Conservation (phyloP, 208 protist genomes). For the Trypanosoma cruzi region DNA sequence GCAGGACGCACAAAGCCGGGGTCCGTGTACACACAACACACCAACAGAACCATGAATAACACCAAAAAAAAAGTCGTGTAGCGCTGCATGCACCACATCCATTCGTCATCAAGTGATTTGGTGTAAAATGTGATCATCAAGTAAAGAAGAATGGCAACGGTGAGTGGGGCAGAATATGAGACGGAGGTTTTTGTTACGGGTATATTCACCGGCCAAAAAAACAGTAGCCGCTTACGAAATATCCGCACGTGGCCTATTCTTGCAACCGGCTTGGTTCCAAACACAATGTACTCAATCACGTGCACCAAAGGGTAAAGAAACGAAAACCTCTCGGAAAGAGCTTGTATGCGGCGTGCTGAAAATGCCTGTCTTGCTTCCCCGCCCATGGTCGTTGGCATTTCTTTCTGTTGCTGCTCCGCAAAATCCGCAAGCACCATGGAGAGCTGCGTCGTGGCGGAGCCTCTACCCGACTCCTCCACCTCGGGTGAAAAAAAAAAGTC, state of each 20-base stretch:
- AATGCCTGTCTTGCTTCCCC: slow-evolving; percentile 72
- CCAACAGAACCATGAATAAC: slow-evolving; percentile 48
- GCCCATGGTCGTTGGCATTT: slow-evolving; percentile 60
- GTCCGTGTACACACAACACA: slow-evolving; percentile 67
- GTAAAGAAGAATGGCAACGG: slow-evolving; percentile 34
- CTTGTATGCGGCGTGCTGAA: slow-evolving; percentile 58
- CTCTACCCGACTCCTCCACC: slow-evolving; percentile 58
- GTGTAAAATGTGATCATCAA: slow-evolving; percentile 39
- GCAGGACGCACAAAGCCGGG: slow-evolving; percentile 80
- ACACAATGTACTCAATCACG: slow-evolving; percentile 71
- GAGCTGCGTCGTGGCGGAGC: slow-evolving; percentile 64
- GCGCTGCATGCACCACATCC: slow-evolving; percentile 34
- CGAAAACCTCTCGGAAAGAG: slow-evolving; percentile 60
- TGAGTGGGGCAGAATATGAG: slow-evolving; percentile 57
- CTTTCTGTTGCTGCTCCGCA: slow-evolving; percentile 54
- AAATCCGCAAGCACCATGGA: slow-evolving; percentile 37
- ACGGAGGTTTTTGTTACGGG: slow-evolving; percentile 69
- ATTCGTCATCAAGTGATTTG: slow-evolving; percentile 34
- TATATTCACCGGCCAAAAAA: slow-evolving; percentile 63
- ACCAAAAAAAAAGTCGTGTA: slow-evolving; percentile 41
- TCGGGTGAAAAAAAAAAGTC: slow-evolving; percentile 49
- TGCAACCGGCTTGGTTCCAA: slow-evolving; percentile 63
- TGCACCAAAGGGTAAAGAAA: slow-evolving; percentile 73
- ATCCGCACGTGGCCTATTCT: slow-evolving; percentile 77
- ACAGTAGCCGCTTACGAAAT: slow-evolving; percentile 71